Conservation (phyloP, 2,329 filamentous ascomycete genomes). For the Chaetothyriales sp. region DNA sequence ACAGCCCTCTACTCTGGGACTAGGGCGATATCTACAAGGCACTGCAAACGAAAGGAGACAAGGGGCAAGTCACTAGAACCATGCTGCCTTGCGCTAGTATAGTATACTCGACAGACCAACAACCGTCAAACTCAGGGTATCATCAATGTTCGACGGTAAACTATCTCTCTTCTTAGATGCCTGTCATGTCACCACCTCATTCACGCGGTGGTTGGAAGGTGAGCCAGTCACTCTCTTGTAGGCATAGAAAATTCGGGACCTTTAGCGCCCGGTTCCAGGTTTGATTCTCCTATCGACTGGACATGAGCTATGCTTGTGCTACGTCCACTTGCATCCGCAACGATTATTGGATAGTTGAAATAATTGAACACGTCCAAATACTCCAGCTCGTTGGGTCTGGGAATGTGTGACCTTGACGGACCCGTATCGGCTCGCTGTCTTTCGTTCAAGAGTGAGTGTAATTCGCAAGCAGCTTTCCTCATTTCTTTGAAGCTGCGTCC, state of each 20-base stretch:
- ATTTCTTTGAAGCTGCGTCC: neutral
- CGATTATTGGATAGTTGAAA: slow-evolving; percentile 61
- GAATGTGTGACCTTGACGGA: slow-evolving; percentile 10
- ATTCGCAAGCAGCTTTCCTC: slow-evolving; percentile 39
- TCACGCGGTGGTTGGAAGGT: slow-evolving; percentile 15
- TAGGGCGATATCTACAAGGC: neutral
- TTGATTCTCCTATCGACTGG: slow-evolving; percentile 22
- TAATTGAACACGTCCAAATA: slow-evolving; percentile 90
- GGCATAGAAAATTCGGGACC: slow-evolving; percentile 32
- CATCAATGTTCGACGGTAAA: neutral
- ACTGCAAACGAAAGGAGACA: neutral
- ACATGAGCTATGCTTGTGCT: slow-evolving; percentile 1
- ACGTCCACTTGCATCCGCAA: slow-evolving; percentile 1
- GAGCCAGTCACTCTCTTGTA: slow-evolving; percentile 34
- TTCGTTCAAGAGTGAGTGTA: slow-evolving; percentile 65
- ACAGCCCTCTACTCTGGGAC: too few relatives aligned
- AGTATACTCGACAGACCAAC: neutral
- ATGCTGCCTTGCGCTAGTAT: neutral
- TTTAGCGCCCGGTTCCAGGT: slow-evolving; percentile 20
- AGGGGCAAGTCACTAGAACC: too few relatives aligned
- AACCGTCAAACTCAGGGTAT: neutral
- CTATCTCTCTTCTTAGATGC: neutral
- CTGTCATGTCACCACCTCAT: neutral
- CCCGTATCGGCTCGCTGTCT: slow-evolving; percentile 42
- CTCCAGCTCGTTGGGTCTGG: slow-evolving; percentile 51